Base-by-base conservation (phyloP, 768 basidiomycete species). In the Exsudoporus frostii region DNA sequence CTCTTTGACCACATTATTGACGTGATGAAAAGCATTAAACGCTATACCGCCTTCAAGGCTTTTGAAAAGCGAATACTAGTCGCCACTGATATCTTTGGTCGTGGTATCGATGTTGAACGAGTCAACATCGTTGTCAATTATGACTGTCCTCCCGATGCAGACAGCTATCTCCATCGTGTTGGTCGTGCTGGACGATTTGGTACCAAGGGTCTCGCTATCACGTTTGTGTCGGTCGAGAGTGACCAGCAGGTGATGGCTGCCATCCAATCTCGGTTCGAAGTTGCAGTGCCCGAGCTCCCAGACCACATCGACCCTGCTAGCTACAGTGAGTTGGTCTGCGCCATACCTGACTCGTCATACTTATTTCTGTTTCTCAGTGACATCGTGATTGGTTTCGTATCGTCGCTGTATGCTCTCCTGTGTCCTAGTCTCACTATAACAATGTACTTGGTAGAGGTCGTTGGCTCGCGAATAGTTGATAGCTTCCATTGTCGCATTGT, bases 61-160 rank as follows among this genome's bases (percentile, higher is more conserved):
- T 99, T 99, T 61, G 97, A 99, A 78, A 99, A 98, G 76, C 93
- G 97, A 59, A 98, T 99, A 59, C 81, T 99, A 19, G 97, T 99
- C 38, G 96, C 95, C 19, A 99, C 97, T 19, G 97, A 99, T 71
- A 98, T 99, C 60, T 99, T 99, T 56, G 97, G 97, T 55, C 92
- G 97, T 71, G 97, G 96, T 60, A 99, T 99, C 59, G 97, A 99
- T 75, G 96, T 99, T 20, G 97, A 99, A 71, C 93, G 97, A 56
- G 97, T 99, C 63, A 99, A 99, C 74, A 98, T 98, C 53, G 97
- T 99, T 46, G 83, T 99, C 76, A 99, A 99, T 74, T 99, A 99
- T 68, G 97, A 99, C 66, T 93, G 90, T 57, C 94, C 97, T 37
- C 84, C 88, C 36, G 97, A 99, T 64, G 96, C 97, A 20, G 97